Conservation (phyloP, 306 rosid genomes). For the Casuarina equisetifolia region DNA sequence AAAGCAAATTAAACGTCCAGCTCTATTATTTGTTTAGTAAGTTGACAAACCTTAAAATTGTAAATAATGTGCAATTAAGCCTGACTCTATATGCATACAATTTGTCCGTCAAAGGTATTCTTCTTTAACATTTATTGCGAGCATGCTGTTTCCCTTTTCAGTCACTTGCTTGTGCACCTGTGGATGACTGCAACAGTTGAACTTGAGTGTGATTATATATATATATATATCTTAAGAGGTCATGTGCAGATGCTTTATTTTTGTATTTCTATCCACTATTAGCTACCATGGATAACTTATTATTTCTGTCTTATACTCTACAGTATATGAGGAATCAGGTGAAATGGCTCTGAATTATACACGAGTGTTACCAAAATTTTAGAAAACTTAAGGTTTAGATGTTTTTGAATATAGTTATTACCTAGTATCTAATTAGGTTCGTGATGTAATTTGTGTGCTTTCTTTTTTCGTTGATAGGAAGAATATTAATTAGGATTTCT, state of each 20-base stretch:
- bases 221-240: not conserved
- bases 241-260: not conserved
- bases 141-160: not conserved
- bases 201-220: not conserved
- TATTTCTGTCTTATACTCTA: not conserved
- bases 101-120: not conserved
- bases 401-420: not conserved
- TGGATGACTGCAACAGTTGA: conserved; percentile 1
- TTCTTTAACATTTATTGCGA: not conserved
- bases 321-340: not conserved
- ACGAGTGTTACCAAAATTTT: not conserved
- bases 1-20: not conserved
- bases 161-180: not conserved
- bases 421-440: not conserved
- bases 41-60: not conserved
- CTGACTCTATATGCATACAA: not conserved
- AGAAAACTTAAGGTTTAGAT: not conserved
- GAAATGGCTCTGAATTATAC: not conserved
- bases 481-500: not conserved
- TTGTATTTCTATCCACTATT: not conserved
- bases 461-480: not conserved
- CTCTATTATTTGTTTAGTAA: not conserved
- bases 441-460: not conserved
- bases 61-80: not conserved
- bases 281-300: not conserved